Percentiles rank a stretch among this genome's conserved stretches.
Conservation (phyloP, 2,329 filamentous ascomycete genomes). For the Bertia moriformis region DNA sequence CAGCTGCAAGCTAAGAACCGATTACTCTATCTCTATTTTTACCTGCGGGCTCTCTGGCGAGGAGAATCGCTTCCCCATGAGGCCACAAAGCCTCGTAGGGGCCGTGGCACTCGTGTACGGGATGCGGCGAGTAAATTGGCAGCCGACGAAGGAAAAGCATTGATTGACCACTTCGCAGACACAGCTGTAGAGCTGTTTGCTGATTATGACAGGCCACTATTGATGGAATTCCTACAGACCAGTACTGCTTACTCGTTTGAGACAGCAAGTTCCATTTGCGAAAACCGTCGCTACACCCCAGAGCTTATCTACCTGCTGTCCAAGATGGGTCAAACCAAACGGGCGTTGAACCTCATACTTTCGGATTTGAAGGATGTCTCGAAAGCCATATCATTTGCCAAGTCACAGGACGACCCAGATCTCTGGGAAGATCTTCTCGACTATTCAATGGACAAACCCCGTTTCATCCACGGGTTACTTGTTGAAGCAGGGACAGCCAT, state of each 20-base stretch:
- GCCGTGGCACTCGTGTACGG: neutral
- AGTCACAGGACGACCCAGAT: slow-evolving; percentile 44
- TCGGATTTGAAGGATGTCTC: slow-evolving; percentile 46
- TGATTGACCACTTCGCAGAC: slow-evolving; percentile 47
- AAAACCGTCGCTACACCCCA: slow-evolving; percentile 38
- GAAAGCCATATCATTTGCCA: slow-evolving; percentile 49
- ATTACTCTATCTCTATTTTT: slow-evolving; percentile 47
- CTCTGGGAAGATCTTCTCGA: slow-evolving; percentile 52
- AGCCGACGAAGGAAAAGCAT: slow-evolving; percentile 8
- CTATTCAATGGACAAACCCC: slow-evolving; percentile 52
- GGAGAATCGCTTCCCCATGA: slow-evolving; percentile 23
- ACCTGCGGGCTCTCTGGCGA: slow-evolving; percentile 46
- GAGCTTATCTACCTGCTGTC: slow-evolving; percentile 51
- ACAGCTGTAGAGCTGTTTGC: slow-evolving; percentile 46
- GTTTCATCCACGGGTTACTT: slow-evolving; percentile 46
- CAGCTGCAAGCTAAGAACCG: slow-evolving; percentile 34
- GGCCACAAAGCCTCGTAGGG: neutral
- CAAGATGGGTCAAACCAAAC: slow-evolving; percentile 49
- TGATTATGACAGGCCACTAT: slow-evolving; percentile 41
- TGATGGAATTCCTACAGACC: slow-evolving; percentile 43
- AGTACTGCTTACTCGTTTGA: slow-evolving; percentile 45
- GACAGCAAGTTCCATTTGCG: slow-evolving; percentile 32
- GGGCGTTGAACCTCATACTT: slow-evolving; percentile 46
- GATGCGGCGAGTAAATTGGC: neutral
- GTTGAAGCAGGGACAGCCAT: slow-evolving; percentile 52